Base-by-base conservation (phyloP, 371 early-diverging fungal species). In the Basidiobolus meristosporus region DNA sequence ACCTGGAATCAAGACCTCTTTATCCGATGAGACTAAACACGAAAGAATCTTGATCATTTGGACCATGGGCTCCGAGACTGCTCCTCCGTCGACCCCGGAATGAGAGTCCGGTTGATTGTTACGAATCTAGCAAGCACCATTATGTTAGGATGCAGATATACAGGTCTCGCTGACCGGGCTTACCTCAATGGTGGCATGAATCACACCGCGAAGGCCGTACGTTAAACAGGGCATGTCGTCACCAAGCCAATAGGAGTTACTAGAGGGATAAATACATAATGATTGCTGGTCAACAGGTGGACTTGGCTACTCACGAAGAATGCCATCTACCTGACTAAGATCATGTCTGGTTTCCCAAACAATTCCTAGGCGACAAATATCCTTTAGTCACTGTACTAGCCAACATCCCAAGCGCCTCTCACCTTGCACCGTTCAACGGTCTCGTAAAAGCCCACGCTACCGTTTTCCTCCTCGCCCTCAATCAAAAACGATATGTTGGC, bases 211-310 rank as follows among this genome's bases (percentile, higher is more conserved):
- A 37, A 96, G 77, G 43, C 97, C 97, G 55, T 93, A 91, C 28
- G 95, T 96, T 51, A 96, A 61, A 65, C 95, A 92, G 33, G 97
- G 97, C 65, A 86, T 91, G 47, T 62, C 77, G 35, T 80, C 89
- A 42, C 90, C 90, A 26, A 92, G 68, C 93, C 95, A 93, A 67
- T 90, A 79, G 11, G 61, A 61, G 41, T 61, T 61, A 45, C 60
- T 59, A 44, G 29, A 32, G 15, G 14, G 15, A 17, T 11, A 21
- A 14, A 19, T 6, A 21, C 1, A 39, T 12, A n/a, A 22, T 16
- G 36, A 22, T 17, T 12, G n/a, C 10, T 12, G 32, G 14, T 19
- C n/a, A 5, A 12, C 6, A 28, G 16, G 10, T 19, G 10, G 12
- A 22, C 22, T 5, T n/a, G 23, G 15, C 14, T 6, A 31, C 31